Conservation (phyloP, 495 filamentous ascomycete genomes). For the Mycothermus thermophilus region DNA sequence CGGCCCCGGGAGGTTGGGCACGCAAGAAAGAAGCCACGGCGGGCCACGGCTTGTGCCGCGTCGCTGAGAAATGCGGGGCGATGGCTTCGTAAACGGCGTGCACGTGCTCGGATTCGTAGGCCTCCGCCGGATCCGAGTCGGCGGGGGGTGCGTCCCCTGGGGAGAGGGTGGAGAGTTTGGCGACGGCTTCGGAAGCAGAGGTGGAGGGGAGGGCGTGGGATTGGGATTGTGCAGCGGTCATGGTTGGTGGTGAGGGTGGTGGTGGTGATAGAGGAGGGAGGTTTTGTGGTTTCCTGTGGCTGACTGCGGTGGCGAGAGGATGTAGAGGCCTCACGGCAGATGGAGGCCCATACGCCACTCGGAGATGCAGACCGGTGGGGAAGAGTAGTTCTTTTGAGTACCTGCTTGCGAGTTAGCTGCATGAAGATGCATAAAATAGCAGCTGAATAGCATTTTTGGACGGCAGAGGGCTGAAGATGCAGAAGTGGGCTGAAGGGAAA, state of each 20-base stretch:
- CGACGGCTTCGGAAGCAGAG: conserved; percentile 19
- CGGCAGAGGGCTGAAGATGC: no score
- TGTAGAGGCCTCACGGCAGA: no score
- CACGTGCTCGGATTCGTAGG: conserved; percentile 76
- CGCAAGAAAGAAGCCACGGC: conserved; percentile 71
- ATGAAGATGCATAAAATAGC: no score
- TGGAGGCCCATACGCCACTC: no score
- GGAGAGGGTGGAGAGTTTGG: conserved; percentile 13
- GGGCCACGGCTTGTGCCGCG: conserved; percentile 96
- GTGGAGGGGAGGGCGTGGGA: conserved; percentile 19
- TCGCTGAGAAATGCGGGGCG: conserved; percentile 86
- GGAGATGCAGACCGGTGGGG: no score
- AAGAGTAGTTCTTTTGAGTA: no score
- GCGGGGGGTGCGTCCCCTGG: conserved; percentile 4
- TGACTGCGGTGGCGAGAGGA: no score
- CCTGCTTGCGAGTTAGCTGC: no score
- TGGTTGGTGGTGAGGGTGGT: not conserved
- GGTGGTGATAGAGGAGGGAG: conserved; percentile 6
- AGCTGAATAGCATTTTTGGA: no score
- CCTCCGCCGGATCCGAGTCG: conserved; percentile 21
- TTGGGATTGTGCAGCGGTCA: conserved; percentile 5
- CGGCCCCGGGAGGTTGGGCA: conserved; percentile 50
- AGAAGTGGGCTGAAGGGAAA: no score
- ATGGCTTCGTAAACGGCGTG: conserved; percentile 92
- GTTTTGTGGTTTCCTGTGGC: no score